Evolutionary conservation across 768 basidiomycete genomes (phyloP), one percentile per base, ranked within the genome.

Genomic region (Auriscalpium microsporum): DNA sequence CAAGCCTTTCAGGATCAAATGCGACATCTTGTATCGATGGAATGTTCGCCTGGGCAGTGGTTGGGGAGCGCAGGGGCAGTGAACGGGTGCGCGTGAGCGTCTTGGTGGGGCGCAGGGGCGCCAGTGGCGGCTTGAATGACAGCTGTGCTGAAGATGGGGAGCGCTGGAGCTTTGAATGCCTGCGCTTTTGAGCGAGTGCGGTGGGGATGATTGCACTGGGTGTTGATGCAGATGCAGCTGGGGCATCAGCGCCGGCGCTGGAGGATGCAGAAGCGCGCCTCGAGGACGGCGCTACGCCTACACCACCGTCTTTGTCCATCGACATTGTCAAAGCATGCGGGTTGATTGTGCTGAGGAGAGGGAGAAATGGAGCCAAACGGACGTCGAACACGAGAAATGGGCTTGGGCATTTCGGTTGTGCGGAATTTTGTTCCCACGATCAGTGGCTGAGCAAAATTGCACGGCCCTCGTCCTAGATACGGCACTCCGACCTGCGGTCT

Each of bases 1-100:
- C 63, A 13, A 81, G 57, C 17, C 76, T 78, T 33, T 74, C 75
- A 2, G 67, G 62, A 17, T 81, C 72, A 40, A 87, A 74, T 6
- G 72, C 66, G 11, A 86, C 71, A 9, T 72, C 70, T 37, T 68
- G 62, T 9, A 70, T 52, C 17, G 64, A 56, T 45, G 37, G 58
- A 49, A 55, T 53, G 42, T 17, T 54, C 36, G 28, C 45, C 36
- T 50, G 35, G 8, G 51, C 45, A 4, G 62, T 51, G 16, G 49
- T 50, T 10, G 71, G 72, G 6, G 65, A 67, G 19, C 75, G 64
- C 21, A 71, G 64, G 4, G 81, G 77, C 47, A 77, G 65, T 2
- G 81, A 81, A 50, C 66, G 72, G 10, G 80, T 79, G 17, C 79
- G 73, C 21, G 72, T 66, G 9, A 78, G 36, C 0, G 66, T 62